Base-by-base conservation (phyloP, 345 rosid genomes). In the Triadica sebifera region DNA sequence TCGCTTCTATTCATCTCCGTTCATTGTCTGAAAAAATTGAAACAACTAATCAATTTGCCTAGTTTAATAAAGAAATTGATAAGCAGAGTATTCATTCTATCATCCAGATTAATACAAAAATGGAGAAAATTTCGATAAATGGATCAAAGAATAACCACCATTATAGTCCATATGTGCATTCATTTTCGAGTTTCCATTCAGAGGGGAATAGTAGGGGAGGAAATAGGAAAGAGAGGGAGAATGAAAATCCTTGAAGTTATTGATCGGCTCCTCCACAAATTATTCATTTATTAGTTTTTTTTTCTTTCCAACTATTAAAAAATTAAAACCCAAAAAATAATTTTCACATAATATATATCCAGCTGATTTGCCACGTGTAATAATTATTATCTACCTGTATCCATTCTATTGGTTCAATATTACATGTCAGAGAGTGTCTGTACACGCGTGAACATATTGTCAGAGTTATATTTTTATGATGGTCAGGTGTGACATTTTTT, bases 51-150 rank as follows among this genome's bases (percentile, higher is more conserved):
- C 86, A 87, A 57, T 87, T 94, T 56, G 90, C 87, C 16, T 83
- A 86, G 0, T 86, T 90, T 0, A 97, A 93, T 0, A 59, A 77
- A 22, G 98, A 91, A 60, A 91, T 88, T 69, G 95, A 92, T 57
- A 91, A 87, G 84, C 91, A 78, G 62, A 87, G 92, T 75, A 87
- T 93, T 52, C 92, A 86, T 80, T 88, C 98, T 29, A 61, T 89
- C 81, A 85, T 90, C 63, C 90, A 90, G 80, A 84, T 91, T 67
- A 94, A 91, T 74, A 90, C 85, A 79, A 90, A 89, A 59, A 80
- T 85, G 72, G 91, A 85, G 73, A 85, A 82, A 46, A 34, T 9
- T 25, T 34, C 82, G 2, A 46, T 65, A 3, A 65, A 15, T 51
- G 77, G 75, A 47, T 71, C 77, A 1, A 81, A 81, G 65, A 79